Conservation (phyloP, 2,329 filamentous ascomycete species). For the Talaromyces sp. region DNA sequence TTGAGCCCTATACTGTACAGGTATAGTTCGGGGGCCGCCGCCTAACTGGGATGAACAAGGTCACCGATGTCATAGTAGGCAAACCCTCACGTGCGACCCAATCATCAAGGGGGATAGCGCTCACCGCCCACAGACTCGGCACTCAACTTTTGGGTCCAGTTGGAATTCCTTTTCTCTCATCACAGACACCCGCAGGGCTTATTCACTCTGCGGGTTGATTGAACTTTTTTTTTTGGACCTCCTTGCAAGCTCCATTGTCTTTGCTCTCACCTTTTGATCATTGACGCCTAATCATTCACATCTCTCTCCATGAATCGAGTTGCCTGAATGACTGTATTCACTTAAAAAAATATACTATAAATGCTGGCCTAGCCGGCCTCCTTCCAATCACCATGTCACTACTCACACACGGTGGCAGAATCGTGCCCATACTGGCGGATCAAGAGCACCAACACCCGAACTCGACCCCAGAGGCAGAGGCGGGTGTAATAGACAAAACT, state of each 20-base stretch:
- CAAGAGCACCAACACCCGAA: slow-evolving; percentile 21
- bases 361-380: slow-evolving; percentile 40
- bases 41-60: neutral
- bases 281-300: slow-evolving; percentile 5
- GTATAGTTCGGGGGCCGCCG: no score
- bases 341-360: slow-evolving; percentile 15
- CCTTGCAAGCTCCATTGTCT: neutral
- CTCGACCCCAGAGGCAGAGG: slow-evolving; percentile 19
- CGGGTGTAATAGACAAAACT: slow-evolving; percentile 13
- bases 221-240: slow-evolving; percentile 14
- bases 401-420: slow-evolving; percentile 42
- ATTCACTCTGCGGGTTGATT: slow-evolving; percentile 24
- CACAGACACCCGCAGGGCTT: slow-evolving; percentile 28
- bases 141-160: slow-evolving; percentile 16
- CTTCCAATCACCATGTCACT: slow-evolving; percentile 44
- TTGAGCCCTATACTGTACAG: neutral
- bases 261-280: neutral
- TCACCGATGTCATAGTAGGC: slow-evolving; percentile 26
- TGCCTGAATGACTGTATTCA: neutral
- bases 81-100: slow-evolving; percentile 22
- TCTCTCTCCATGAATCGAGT: neutral
- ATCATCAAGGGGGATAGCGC: slow-evolving; percentile 9
- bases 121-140: slow-evolving; percentile 25
- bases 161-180: slow-evolving; percentile 27
- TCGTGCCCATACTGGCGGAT: slow-evolving; percentile 46